Percentiles rank a stretch among this genome's conserved stretches.
These are phyloP conservation scores for Aspergillus sp. DNA, from an alignment of 2,329 filamentous ascomycete species.

Conservation along the genomic window DNA sequence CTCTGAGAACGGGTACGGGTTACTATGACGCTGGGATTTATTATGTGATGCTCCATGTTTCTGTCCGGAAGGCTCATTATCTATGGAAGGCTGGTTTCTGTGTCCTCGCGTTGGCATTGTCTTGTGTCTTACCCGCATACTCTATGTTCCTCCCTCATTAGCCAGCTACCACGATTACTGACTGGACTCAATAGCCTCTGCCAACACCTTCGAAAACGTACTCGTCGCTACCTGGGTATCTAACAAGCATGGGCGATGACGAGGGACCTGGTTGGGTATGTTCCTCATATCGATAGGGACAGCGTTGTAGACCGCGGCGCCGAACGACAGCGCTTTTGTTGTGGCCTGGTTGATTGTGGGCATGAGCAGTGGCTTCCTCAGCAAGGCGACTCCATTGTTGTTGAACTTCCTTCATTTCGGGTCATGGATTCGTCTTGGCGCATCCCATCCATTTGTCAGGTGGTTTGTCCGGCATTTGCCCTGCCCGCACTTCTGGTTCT, in stretches of 20 bases:
- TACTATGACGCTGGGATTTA: not conserved
- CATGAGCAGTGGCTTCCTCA: constrained; percentile 25
- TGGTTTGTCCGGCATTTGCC: too few relatives aligned
- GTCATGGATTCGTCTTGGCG: too few relatives aligned
- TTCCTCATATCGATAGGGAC: constrained; percentile 24
- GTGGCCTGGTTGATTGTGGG: constrained; percentile 33
- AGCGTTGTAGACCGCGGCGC: constrained; percentile 21
- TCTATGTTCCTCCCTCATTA: not conserved
- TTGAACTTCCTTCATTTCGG: constrained; percentile 20
- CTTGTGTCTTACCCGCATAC: not conserved
- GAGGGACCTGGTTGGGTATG: constrained; percentile 24
- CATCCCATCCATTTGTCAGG: too few relatives aligned
- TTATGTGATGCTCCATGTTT: not conserved
- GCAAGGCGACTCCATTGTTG: constrained; percentile 28
- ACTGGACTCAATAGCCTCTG: constrained; percentile 25
- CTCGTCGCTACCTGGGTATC: constrained; percentile 20
- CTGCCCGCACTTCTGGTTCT: too few relatives aligned
- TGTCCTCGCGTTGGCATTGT: not conserved
- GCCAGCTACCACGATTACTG: constrained; percentile 5
- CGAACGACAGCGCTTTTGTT: constrained; percentile 23
- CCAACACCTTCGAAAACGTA: constrained; percentile 18
- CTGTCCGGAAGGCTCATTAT: not conserved
- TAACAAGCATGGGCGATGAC: constrained; percentile 30
- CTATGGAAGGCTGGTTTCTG: not conserved
- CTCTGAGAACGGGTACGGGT: too few relatives aligned